phyloP scores from a whole-genome alignment of 148 eudicot species.

The Diospyros kaki region DNA sequence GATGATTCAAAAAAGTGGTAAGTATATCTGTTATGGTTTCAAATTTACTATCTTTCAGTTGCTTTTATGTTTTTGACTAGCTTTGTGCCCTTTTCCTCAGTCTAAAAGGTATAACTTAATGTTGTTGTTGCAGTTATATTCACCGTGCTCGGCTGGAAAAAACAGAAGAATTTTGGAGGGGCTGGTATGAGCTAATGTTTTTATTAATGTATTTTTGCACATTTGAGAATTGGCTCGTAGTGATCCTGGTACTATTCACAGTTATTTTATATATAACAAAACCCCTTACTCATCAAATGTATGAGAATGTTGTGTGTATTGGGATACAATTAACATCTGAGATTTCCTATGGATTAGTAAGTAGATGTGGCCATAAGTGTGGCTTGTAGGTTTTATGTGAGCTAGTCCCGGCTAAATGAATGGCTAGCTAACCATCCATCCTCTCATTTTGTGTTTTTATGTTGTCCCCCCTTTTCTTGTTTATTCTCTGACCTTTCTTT shows the following conservation, averaged over 20 bases:
- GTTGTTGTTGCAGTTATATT: constrained; percentile 53
- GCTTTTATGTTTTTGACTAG: background rate
- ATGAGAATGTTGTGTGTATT: background rate
- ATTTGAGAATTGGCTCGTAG: background rate
- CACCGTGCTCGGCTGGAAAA: constrained; percentile 73
- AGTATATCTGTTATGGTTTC: constrained; percentile 17
- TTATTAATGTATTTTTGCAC: background rate
- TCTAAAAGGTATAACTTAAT: background rate
- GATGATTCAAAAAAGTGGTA: constrained; percentile 81
- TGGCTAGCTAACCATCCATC: background rate
- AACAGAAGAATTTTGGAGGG: constrained; percentile 91
- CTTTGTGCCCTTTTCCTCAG: constrained; percentile 1
- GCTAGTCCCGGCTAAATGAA: background rate
- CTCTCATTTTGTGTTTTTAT: no score
- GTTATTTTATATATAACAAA: background rate
- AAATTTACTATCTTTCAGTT: background rate
- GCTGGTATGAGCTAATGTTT: constrained; percentile 59
- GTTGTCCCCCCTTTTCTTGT: background rate
- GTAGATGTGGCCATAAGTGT: background rate
- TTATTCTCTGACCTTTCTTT: background rate
- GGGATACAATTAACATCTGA: background rate
- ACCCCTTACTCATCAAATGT: background rate
- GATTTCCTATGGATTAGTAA: background rate
- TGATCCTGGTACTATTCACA: background rate
- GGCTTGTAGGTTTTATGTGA: background rate